A percentile compares a stretch with the other conserved stretches of the same genome.
These are phyloP conservation scores for Daldinia grandis DNA, from an alignment of 495 filamentous ascomycete species.

Conservation along the genomic window DNA sequence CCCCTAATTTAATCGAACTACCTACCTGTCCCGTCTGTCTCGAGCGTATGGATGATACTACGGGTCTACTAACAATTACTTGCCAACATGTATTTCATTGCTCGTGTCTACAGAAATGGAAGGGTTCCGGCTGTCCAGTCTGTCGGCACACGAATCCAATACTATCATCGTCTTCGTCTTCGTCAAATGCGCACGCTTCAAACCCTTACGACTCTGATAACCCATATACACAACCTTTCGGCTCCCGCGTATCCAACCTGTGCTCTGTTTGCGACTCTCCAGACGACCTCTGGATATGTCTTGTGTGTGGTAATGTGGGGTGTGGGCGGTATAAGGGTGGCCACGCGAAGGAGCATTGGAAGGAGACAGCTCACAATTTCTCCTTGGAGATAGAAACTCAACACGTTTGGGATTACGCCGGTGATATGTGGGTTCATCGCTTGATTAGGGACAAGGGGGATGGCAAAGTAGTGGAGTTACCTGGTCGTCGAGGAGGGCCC, in stretches of 20 bases:
- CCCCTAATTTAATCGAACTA: conserved; percentile 86
- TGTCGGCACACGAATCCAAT: conserved; percentile 80
- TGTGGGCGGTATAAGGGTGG: conserved; percentile 94
- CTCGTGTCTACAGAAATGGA: conserved; percentile 95
- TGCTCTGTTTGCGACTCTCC: conserved; percentile 80
- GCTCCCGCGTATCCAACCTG: conserved; percentile 56
- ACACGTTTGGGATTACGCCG: conserved; percentile 96
- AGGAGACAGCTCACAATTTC: conserved; percentile 86
- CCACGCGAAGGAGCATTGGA: conserved; percentile 94
- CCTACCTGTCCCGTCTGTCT: conserved; percentile 97
- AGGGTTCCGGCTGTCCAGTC: conserved; percentile 90
- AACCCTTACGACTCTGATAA: conserved; percentile 49
- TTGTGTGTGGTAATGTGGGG: conserved; percentile 92
- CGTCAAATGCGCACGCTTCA: conserved; percentile 33
- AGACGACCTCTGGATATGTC: conserved; percentile 88
- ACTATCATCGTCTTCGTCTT: conserved; percentile 27
- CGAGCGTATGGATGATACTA: conserved; percentile 98
- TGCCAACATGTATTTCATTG: conserved; percentile 99
- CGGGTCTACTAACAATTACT: conserved; percentile 90
- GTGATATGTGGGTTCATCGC: conserved; percentile 94
- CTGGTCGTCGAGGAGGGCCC: conserved; percentile 49
- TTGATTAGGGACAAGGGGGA: conserved; percentile 92
- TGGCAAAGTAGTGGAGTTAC: conserved; percentile 87
- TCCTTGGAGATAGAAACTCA: conserved; percentile 92
- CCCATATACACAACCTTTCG: conserved; percentile 60